Evolutionary conservation across 2,329 filamentous ascomycete species (phyloP).

Genomic region (Leptographium procerum): DNA sequence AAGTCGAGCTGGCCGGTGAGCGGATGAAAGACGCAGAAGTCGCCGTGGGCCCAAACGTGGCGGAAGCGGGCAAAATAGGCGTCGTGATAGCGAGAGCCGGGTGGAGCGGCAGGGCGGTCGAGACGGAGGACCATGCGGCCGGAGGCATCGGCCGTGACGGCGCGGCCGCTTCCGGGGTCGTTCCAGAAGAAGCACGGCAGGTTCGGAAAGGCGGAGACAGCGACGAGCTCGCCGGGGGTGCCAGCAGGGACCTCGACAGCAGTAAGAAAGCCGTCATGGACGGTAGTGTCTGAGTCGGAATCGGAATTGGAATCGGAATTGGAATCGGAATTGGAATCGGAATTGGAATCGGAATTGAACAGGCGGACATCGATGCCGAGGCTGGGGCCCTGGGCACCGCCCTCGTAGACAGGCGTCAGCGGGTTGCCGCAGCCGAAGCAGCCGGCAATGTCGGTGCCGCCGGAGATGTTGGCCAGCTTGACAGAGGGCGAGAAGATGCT

Average conservation of each 20-base stretch:
- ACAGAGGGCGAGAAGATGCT: constrained; percentile 52
- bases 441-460: constrained; percentile 63
- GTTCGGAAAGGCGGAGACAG: constrained; percentile 60
- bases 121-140: constrained; percentile 7
- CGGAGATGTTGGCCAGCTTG: constrained; percentile 63
- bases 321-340: too few species aligned
- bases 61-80: constrained; percentile 53
- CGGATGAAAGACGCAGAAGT: constrained; percentile 64
- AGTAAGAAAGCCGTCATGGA: constrained; percentile 26
- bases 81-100: constrained; percentile 44
- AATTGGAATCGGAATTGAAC: constrained; percentile 60
- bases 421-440: constrained; percentile 56
- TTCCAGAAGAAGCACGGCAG: constrained; percentile 58
- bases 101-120: constrained; percentile 24
- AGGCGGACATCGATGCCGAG: constrained; percentile 41
- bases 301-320: too few species aligned
- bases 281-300: too few species aligned
- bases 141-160: constrained; percentile 3
- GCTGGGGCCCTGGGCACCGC: constrained; percentile 37
- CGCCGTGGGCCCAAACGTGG: constrained; percentile 71
- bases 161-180: constrained; percentile 24
- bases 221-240: constrained; percentile 64
- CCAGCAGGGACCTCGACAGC: constrained; percentile 41
- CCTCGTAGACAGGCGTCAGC: constrained; percentile 52
- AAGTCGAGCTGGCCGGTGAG: constrained; percentile 53